Conservation (phyloP, 1,139 yeast genomes). For the Candida sanyaensis region DNA sequence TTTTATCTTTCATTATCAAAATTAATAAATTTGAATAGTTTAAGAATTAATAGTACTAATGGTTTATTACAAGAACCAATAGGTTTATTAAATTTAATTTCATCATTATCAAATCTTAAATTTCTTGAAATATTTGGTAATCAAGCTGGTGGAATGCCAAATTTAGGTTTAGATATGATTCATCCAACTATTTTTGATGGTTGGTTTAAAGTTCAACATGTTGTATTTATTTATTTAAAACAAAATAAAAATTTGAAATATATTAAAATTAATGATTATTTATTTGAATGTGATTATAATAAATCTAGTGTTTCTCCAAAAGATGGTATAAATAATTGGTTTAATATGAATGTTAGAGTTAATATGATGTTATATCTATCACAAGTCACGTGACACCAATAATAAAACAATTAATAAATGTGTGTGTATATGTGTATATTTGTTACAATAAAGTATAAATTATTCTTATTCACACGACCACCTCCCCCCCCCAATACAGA, state of each 20-base stretch:
- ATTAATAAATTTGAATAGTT: slow-evolving; percentile 26
- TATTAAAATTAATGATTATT: slow-evolving; percentile 43
- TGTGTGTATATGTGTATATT: too few species aligned
- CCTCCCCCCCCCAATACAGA: too few species aligned
- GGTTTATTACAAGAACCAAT: slow-evolving; percentile 17
- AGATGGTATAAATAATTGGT: slow-evolving; percentile 47
- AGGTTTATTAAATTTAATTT: slow-evolving; percentile 26
- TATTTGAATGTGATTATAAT: slow-evolving; percentile 28
- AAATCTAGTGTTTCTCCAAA: slow-evolving; percentile 34
- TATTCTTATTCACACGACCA: too few species aligned
- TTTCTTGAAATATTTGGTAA: slow-evolving; percentile 52
- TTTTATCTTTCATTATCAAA: slow-evolving; percentile 16
- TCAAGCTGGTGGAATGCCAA: slow-evolving; percentile 56
- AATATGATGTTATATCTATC: neutral
- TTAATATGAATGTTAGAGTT: slow-evolving; percentile 27
- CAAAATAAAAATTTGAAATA: slow-evolving; percentile 33
- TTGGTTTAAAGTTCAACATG: slow-evolving; percentile 60
- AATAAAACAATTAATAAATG: too few species aligned
- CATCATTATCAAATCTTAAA: slow-evolving; percentile 27
- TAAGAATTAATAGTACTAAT: slow-evolving; percentile 43
- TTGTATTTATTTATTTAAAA: slow-evolving; percentile 39
- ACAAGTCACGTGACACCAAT: neutral
- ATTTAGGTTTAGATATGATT: slow-evolving; percentile 54
- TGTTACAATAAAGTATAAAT: too few species aligned
- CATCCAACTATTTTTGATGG: slow-evolving; percentile 59